phyloP scores from a whole-genome alignment of 331 rosid genomes.

The Malus hybrid region DNA sequence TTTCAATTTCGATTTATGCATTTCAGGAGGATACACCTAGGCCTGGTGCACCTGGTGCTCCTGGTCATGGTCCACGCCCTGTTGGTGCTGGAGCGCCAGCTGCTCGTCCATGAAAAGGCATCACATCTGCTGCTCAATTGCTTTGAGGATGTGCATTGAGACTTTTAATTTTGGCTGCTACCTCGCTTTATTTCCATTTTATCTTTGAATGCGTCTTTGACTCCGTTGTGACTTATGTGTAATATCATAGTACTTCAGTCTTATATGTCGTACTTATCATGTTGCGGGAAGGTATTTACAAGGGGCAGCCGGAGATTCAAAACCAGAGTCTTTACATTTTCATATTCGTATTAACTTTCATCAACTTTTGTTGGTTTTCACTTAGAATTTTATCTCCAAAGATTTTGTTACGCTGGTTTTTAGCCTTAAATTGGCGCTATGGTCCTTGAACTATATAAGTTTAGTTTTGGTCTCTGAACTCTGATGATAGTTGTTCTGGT shows the following conservation, averaged over 20 bases:
- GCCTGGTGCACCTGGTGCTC: conserved; percentile 70
- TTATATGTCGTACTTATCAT: background rate
- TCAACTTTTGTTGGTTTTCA: background rate
- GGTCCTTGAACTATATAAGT: too few relatives aligned
- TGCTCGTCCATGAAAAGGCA: conserved; percentile 39
- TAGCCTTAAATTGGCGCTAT: background rate
- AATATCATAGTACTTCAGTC: background rate
- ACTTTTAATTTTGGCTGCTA: background rate
- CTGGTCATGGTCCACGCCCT: conserved; percentile 79
- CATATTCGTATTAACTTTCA: background rate
- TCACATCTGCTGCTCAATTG: background rate
- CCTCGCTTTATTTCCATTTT: background rate
- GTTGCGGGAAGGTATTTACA: background rate
- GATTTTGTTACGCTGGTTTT: background rate
- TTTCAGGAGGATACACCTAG: conserved; percentile 66
- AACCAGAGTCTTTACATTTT: background rate
- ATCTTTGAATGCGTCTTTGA: background rate
- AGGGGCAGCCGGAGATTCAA: background rate
- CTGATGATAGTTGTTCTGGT: too few relatives aligned
- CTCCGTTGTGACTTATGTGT: background rate
- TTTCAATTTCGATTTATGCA: background rate
- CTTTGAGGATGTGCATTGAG: background rate
- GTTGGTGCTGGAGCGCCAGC: conserved; percentile 52
- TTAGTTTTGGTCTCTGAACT: too few relatives aligned
- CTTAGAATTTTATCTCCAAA: too few relatives aligned